Conservation (phyloP, 805 yeast species). For the Sugiyamaella boreocaroliniensis region DNA sequence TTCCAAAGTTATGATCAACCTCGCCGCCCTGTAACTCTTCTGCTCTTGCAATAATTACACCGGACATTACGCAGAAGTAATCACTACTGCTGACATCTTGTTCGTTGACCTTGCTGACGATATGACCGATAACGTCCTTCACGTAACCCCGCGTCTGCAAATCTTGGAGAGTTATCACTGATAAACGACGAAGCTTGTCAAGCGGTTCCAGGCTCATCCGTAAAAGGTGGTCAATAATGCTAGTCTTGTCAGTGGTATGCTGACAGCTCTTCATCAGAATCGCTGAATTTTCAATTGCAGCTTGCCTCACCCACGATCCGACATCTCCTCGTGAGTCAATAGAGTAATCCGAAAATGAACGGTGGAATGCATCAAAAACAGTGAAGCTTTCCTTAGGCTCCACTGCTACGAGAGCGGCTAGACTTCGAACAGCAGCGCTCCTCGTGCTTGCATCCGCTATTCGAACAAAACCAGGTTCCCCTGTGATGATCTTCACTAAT, state of each 20-base stretch:
- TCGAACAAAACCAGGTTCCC: background rate
- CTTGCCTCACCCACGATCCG: slow-evolving; percentile 65
- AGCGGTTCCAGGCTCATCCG: slow-evolving; percentile 60
- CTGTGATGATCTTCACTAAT: background rate
- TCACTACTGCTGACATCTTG: background rate
- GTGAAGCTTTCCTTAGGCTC: background rate
- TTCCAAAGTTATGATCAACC: too few relatives aligned
- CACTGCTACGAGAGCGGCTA: background rate
- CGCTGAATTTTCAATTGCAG: slow-evolving; percentile 34
- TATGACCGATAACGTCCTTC: background rate
- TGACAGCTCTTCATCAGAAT: slow-evolving; percentile 4
- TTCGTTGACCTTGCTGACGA: background rate
- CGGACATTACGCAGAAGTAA: background rate
- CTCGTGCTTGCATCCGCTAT: slow-evolving; percentile 1
- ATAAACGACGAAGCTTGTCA: slow-evolving; percentile 42
- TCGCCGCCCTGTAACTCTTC: too few relatives aligned
- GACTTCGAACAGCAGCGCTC: slow-evolving; percentile 2
- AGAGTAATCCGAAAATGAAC: slow-evolving; percentile 67
- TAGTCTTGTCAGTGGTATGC: background rate
- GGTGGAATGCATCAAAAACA: slow-evolving; percentile 20
- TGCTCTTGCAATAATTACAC: too few relatives aligned
- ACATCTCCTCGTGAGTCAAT: slow-evolving; percentile 82
- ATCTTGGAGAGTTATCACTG: slow-evolving; percentile 36
- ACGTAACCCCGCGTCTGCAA: slow-evolving; percentile 13
- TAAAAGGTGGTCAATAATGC: slow-evolving; percentile 31